These are phyloP conservation scores for Abelmoschus esculentus DNA, from an alignment of 345 rosid genomes.

Conservation along the genomic window DNA sequence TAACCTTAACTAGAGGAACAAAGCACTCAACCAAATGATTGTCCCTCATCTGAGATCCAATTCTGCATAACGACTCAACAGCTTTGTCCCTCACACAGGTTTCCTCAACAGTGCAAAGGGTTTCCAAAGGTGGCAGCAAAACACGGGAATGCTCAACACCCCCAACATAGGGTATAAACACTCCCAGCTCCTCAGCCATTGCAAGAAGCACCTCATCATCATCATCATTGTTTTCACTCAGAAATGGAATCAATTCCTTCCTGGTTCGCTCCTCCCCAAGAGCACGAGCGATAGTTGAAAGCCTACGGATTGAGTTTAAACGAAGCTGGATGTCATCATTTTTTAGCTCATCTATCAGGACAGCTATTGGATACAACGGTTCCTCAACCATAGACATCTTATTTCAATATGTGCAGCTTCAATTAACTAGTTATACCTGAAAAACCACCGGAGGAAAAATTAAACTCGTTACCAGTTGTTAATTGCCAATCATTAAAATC, in stretches of 20 bases:
- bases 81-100: slow-evolving; percentile 90
- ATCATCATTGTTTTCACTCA: slow-evolving; percentile 90
- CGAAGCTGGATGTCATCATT: slow-evolving; percentile 96
- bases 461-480: background rate
- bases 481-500: background rate
- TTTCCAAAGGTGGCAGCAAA: slow-evolving; percentile 74
- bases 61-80: slow-evolving; percentile 73
- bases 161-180: slow-evolving; percentile 85
- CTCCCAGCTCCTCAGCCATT: slow-evolving; percentile 87
- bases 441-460: background rate
- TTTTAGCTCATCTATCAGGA: slow-evolving; percentile 87
- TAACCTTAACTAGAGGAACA: slow-evolving; percentile 80
- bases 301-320: slow-evolving; percentile 75
- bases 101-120: slow-evolving; percentile 84
- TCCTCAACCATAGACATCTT: slow-evolving; percentile 76
- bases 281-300: slow-evolving; percentile 92
- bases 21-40: slow-evolving; percentile 65
- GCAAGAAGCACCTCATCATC: slow-evolving; percentile 99
- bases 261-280: slow-evolving; percentile 95
- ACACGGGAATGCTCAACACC: slow-evolving; percentile 80
- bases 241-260: slow-evolving; percentile 80
- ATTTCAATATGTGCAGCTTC: slow-evolving; percentile 2
- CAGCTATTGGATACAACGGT: slow-evolving; percentile 82
- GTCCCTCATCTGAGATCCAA: slow-evolving; percentile 91
- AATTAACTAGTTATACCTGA: background rate